Evolutionary conservation across 2,329 filamentous ascomycete species (phyloP), one percentile per base, ranked within the genome.

Genomic region (Colletotrichum costaricense): DNA sequence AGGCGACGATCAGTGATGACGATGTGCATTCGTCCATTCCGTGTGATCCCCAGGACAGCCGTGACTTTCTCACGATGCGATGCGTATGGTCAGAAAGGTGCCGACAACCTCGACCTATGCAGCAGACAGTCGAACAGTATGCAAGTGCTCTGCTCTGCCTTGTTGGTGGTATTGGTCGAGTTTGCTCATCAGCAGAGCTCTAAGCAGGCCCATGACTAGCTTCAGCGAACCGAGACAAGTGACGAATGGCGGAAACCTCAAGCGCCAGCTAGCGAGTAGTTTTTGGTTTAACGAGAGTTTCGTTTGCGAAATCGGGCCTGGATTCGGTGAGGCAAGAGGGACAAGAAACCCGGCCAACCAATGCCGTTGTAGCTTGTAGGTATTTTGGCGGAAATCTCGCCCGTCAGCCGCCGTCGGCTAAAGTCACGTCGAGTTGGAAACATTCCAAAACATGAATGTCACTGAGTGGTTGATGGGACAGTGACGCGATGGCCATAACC

Each of bases 211-310:
- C 55, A 57, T 35, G 60, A 42, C 64, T 63, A 60, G 66, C 64
- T 60, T 65, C 30, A 12, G 55, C 42, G 60, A 69, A 59, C 42
- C 59, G 55, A 59, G 69, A 69, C 69, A 64, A 49, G 59, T 68
- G 69, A 72, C 66, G 66, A 42, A 72, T 54, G 33, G 66, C 24
- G 58, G 42, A 63, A 35, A 54, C 59, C 12, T 60, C 38, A 66
- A 63, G 57, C 54, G 46, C 59, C 66, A 64, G n/a, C 58, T n/a
- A 35, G 22, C 12, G 28, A 26, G 35, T 72, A 60, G 49, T 24
- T 46, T 30, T 30, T 22, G 58, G n/a, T 35, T n/a, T 14, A 35
- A 54, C 35, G 19, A 30, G 33, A 30, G 49, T 63, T 72, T 24
- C 35, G 5, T 24, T 59, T 14, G 54, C 42, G 42, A 49, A 49